Evolutionary conservation across 1,284 basidiomycete genomes (phyloP), one percentile per base, ranked within the genome.

Genomic region (Apiotrichum sp.): DNA sequence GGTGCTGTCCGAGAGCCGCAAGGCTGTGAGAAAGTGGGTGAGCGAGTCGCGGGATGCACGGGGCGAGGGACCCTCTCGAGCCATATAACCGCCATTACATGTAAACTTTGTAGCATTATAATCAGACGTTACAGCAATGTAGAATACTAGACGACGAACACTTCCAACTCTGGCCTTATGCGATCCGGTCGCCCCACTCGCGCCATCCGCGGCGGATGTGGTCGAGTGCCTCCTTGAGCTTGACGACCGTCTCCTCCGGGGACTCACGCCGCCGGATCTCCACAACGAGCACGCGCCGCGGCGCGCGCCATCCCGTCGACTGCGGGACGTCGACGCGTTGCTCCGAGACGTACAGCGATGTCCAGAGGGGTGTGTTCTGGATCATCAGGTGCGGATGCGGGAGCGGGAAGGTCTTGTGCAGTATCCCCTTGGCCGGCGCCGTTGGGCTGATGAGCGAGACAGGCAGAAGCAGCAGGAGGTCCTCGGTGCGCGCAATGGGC

Each of bases 21-120:
- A 69, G 56, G 68, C 66, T 5, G 74, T 75, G 2, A 54, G 72
- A 52, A 54, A 53, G 82, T 80, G 38, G 86, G 82, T 57, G 63
- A 62, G 14, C 51, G 53, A 46, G 54, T 52, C 29, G 35, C 50
- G 45, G 36, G 31, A 8, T 22, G 22, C 3, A 7, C 36, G 11
- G 8, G 40, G 35, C 16, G 14, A 40, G 10, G 29, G 22, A 22
- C 22, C 22, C 22, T 22, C 22, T 22, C 22, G 22, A 22, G 22
- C 22, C 22, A 22, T 22, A 22, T 22, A 22, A 55, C 13, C 44
- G 44, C 9, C 13, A 34, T 46, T 41, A 13, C n/a, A 41, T 41
- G 6, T n/a, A 41, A 14, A 41, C n/a, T 6, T 14, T 41, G 40
- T 41, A 41, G 49, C 40, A 32, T 40, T 13, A 3, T 16, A 10